Conservation (phyloP, 345 rosid genomes). For the Citrus inodora region DNA sequence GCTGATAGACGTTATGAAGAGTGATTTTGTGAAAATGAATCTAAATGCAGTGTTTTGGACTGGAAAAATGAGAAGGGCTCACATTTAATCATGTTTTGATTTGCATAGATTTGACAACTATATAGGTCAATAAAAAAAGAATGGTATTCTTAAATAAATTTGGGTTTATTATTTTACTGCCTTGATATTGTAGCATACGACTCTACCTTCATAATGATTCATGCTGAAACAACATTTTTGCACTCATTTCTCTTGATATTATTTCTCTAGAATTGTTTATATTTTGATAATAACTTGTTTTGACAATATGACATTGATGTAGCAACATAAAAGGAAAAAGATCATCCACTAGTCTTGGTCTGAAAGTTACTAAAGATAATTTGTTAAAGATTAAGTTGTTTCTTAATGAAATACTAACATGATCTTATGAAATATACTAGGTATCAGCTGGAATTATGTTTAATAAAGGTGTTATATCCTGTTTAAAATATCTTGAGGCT, state of each 20-base stretch:
- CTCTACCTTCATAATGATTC: background rate
- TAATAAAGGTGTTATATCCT: slow-evolving; percentile 54
- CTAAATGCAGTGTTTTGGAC: background rate
- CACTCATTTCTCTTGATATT: background rate
- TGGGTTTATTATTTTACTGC: background rate
- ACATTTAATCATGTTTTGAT: background rate
- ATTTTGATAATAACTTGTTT: background rate
- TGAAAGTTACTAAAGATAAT: background rate
- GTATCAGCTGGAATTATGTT: slow-evolving; percentile 76
- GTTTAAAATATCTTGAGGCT: slow-evolving; percentile 83
- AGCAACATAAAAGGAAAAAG: background rate
- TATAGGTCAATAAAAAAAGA: background rate
- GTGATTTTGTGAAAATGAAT: background rate
- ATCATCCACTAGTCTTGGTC: background rate
- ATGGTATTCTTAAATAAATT: background rate
- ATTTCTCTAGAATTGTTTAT: background rate
- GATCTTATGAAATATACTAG: slow-evolving; percentile 31
- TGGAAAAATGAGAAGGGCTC: background rate
- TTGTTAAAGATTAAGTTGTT: background rate
- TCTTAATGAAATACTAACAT: slow-evolving; percentile 16
- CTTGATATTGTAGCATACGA: background rate
- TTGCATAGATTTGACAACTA: background rate
- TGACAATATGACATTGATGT: background rate
- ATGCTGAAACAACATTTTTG: background rate
- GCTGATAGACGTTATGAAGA: background rate